These are phyloP conservation scores for Calonectria multiphialidica DNA, from an alignment of 2,329 filamentous ascomycete species.

Conservation along the genomic window DNA sequence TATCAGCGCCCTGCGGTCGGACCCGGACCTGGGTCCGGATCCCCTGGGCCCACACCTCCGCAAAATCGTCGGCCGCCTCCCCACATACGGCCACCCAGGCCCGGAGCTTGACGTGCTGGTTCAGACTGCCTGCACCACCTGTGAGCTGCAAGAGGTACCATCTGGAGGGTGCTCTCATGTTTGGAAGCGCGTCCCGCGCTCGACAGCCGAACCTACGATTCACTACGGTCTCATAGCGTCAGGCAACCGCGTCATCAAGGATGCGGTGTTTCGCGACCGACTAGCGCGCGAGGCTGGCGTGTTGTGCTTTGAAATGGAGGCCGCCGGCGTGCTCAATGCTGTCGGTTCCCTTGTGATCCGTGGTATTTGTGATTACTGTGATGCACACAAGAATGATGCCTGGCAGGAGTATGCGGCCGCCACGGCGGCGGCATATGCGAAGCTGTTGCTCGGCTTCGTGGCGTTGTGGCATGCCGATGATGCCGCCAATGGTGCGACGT, in stretches of 20 bases:
- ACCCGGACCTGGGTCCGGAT: background rate
- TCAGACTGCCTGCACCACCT: background rate
- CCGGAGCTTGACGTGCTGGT: background rate
- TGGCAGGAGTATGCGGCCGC: background rate
- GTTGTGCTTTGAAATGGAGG: background rate
- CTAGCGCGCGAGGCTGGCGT: background rate
- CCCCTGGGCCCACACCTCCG: background rate
- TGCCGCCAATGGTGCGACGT: too few species aligned
- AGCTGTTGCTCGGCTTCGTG: background rate
- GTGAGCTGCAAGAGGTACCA: background rate
- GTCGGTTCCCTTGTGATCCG: background rate
- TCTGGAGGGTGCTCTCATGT: background rate
- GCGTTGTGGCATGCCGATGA: too few species aligned
- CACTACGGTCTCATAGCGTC: constrained; percentile 6
- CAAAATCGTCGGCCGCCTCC: background rate
- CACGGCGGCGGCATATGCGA: background rate
- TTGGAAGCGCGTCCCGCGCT: background rate
- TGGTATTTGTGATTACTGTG: background rate
- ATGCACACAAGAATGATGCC: background rate
- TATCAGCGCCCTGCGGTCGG: background rate
- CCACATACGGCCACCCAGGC: background rate
- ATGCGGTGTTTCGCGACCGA: constrained; percentile 1
- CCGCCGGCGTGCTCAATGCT: background rate
- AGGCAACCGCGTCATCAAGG: constrained; percentile 4
- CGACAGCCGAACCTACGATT: background rate